Evolutionary conservation across 805 yeast genomes (phyloP).

Genomic region (Brettanomyces bruxellensis): DNA sequence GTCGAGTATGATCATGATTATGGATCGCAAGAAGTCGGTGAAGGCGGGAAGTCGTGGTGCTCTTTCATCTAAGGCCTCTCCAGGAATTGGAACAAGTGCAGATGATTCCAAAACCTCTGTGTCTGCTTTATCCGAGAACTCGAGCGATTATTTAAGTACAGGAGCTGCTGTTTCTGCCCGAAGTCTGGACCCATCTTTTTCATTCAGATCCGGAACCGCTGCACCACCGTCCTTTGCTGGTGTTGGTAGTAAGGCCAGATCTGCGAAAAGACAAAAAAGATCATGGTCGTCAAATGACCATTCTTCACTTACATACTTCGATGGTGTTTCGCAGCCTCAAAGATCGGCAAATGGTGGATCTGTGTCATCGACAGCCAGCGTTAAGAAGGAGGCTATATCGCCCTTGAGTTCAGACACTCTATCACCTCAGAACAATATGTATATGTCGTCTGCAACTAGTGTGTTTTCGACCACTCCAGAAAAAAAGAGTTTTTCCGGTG

Average conservation of each 20-base stretch:
- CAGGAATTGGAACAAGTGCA: not conserved
- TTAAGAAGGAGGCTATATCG: constrained; percentile 21
- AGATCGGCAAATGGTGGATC: constrained; percentile 5
- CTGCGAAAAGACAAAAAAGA: constrained; percentile 24
- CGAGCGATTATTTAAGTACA: constrained; percentile 13
- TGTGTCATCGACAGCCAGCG: constrained; percentile 6
- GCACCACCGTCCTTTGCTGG: not conserved
- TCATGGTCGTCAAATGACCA: constrained; percentile 21
- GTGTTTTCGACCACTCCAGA: constrained; percentile 25
- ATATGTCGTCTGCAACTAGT: constrained; percentile 23
- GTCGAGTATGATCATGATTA: constrained; percentile 75
- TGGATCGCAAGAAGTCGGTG: constrained; percentile 80
- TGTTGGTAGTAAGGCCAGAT: not conserved
- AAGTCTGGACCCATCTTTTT: not conserved
- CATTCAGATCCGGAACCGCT: not conserved
- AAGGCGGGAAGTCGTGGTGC: constrained; percentile 13
- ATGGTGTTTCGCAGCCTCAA: constrained; percentile 17
- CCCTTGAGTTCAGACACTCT: constrained; percentile 24
- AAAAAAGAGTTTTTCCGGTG: constrained; percentile 6
- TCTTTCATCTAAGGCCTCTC: not conserved
- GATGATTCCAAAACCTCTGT: not conserved
- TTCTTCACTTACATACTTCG: constrained; percentile 13
- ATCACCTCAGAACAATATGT: constrained; percentile 23
- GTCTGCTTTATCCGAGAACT: constrained; percentile 1
- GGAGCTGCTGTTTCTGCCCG: constrained; percentile 3